Evolutionary conservation across 1,284 basidiomycete genomes (phyloP), one percentile per base, ranked within the genome.

Genomic region (Rhodotorula sp.): DNA sequence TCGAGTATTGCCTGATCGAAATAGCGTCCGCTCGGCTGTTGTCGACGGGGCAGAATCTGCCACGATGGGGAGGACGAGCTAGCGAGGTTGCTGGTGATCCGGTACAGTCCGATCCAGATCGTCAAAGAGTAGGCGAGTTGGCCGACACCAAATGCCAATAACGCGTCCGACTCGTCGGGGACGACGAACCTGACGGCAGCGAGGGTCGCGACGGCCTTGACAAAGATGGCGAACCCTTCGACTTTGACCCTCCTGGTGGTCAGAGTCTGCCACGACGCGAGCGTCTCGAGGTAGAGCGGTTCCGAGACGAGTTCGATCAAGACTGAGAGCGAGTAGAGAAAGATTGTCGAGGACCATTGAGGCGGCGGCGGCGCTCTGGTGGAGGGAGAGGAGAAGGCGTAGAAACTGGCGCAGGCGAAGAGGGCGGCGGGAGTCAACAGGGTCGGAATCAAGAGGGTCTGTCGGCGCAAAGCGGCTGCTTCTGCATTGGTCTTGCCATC

Each of bases 121-220:
- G 81, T 78, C 14, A 82, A 68, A n/a, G 87, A 85, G 75, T 94
- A 95, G 3, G 85, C 83, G 3, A 90, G 79, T 79, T 96, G 91
- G 1, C 93, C 91, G 0, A 87, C 68, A 0, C 91, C 92, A 78
- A 96, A 96, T 0, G 90, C 91, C 14, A 91, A 76, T 54, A 96
- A 82, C 8, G 89, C 87, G 66, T 85, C 81, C 3, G 84, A 77
- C 12, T 83, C 82, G 0, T 81, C 77, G 10, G 37, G 37, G 37
- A 42, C 17, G 8, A 75, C 85, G 48, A 84, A 81, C 1, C 86
- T 80, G 18, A 95, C 83, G 2, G 89, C 82, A 0, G 84, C 70
- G 69, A 94, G 88, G 0, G 91, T 91, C 3, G 84, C 82, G 20
- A 90, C 69, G 0, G 91, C 88, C 80, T 91, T 92, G 56, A 83